Conservation (phyloP, 768 basidiomycete genomes). For the Basidioascus undulatus region DNA sequence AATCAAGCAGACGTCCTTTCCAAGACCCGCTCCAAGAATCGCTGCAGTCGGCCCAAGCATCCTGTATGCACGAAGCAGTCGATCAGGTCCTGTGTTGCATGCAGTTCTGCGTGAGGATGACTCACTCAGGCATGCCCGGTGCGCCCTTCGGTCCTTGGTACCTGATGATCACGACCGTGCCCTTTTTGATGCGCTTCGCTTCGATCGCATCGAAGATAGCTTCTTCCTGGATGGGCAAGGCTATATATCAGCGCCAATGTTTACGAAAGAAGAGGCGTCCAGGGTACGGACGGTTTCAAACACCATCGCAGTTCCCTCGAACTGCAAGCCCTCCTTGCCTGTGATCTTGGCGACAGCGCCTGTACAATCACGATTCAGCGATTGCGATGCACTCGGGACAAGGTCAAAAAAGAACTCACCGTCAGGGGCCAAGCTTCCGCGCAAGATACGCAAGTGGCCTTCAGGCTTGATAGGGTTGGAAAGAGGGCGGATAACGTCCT, state of each 20-base stretch:
- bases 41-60: constrained; percentile 49
- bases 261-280: not conserved
- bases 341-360: constrained; percentile 81
- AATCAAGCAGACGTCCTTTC: constrained; percentile 51
- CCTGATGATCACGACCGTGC: constrained; percentile 54
- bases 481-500: constrained; percentile 50
- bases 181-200: constrained; percentile 47
- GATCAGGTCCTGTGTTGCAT: too few relatives aligned
- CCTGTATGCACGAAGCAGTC: not conserved
- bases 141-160: constrained; percentile 78
- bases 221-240: constrained; percentile 25
- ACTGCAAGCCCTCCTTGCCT: constrained; percentile 66
- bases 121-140: constrained; percentile 70
- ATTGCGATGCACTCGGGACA: too few relatives aligned
- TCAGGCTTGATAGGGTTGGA: constrained; percentile 62
- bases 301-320: constrained; percentile 31
- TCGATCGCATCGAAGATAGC: constrained; percentile 50
- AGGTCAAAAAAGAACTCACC: too few relatives aligned
- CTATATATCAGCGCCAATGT: not conserved
- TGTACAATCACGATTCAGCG: too few relatives aligned
- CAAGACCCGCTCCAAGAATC: constrained; percentile 60
- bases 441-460: too few relatives aligned
- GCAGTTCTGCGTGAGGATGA: too few relatives aligned
- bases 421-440: too few relatives aligned
- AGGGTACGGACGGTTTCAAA: constrained; percentile 1